A percentile compares a stretch with the other conserved stretches of the same genome.
These are phyloP conservation scores for Panicum miliaceum DNA, from an alignment of 176 grass and related monocot species.

Conservation along the genomic window DNA sequence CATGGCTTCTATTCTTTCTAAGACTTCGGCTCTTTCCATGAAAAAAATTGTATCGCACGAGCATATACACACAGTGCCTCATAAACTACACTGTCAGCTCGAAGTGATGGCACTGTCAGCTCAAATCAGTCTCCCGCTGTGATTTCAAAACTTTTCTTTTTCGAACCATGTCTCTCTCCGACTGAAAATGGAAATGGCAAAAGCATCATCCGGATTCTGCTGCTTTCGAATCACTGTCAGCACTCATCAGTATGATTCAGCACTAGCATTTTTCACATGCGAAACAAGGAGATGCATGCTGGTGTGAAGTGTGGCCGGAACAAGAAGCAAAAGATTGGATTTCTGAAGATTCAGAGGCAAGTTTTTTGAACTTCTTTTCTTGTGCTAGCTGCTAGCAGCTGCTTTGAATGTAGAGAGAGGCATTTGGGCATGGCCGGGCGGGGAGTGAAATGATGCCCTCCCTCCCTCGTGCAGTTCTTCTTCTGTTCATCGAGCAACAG, in stretches of 20 bases:
- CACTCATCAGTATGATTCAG: neutral
- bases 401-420: neutral
- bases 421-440: too few relatives aligned
- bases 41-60: neutral
- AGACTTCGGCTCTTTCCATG: constrained; percentile 17
- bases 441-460: neutral
- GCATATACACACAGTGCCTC: neutral
- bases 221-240: neutral
- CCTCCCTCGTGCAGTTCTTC: neutral
- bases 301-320: neutral
- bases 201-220: neutral
- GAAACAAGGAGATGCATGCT: neutral
- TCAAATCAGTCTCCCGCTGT: neutral
- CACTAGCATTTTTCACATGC: neutral
- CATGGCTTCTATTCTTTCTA: constrained; percentile 46
- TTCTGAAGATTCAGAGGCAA: neutral
- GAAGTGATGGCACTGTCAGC: neutral
- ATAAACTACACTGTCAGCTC: neutral
- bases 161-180: neutral
- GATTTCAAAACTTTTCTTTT: neutral
- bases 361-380: neutral
- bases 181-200: neutral
- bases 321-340: neutral
- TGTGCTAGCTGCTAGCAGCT: neutral
- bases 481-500: too few relatives aligned